Conservation (phyloP, 495 filamentous ascomycete species). For the Amphirosellinia nigrospora region DNA sequence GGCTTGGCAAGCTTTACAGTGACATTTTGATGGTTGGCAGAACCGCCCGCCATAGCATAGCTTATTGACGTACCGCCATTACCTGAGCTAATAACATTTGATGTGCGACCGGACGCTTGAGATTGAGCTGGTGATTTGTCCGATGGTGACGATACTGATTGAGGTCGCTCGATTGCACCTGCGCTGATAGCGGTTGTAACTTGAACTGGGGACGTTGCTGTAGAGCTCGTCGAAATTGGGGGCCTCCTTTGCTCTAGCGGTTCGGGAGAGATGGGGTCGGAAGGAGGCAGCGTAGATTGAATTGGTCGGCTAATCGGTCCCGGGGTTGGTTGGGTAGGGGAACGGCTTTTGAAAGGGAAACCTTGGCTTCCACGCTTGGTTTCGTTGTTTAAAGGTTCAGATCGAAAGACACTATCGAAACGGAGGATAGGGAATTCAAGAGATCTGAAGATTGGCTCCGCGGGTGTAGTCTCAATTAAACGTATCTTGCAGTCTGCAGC, state of each 20-base stretch:
- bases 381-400: slow-evolving; percentile 39
- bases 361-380: slow-evolving; percentile 29
- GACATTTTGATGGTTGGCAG: slow-evolving; percentile 39
- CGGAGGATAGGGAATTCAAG: slow-evolving; percentile 40
- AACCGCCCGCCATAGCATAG: slow-evolving; percentile 40
- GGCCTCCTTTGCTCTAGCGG: slow-evolving; percentile 32
- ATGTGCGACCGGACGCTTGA: slow-evolving; percentile 31
- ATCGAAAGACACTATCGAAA: slow-evolving; percentile 41
- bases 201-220: slow-evolving; percentile 35
- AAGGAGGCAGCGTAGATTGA: slow-evolving; percentile 28
- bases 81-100: slow-evolving; percentile 39
- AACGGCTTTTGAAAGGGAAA: slow-evolving; percentile 29
- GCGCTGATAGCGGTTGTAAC: slow-evolving; percentile 13
- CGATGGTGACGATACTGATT: slow-evolving; percentile 14
- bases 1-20: slow-evolving; percentile 41
- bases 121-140: slow-evolving; percentile 7
- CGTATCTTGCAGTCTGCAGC: slow-evolving; percentile 27
- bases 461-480: slow-evolving; percentile 41
- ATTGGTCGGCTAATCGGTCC: slow-evolving; percentile 38
- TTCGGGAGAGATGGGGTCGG: slow-evolving; percentile 20
- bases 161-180: slow-evolving; percentile 6
- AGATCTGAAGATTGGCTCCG: slow-evolving; percentile 37
- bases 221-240: slow-evolving; percentile 26
- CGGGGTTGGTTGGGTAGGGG: slow-evolving; percentile 27
- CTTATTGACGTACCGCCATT: slow-evolving; percentile 44